phyloP scores from a whole-genome alignment of 768 basidiomycete genomes.

The Boletellus sp. region DNA sequence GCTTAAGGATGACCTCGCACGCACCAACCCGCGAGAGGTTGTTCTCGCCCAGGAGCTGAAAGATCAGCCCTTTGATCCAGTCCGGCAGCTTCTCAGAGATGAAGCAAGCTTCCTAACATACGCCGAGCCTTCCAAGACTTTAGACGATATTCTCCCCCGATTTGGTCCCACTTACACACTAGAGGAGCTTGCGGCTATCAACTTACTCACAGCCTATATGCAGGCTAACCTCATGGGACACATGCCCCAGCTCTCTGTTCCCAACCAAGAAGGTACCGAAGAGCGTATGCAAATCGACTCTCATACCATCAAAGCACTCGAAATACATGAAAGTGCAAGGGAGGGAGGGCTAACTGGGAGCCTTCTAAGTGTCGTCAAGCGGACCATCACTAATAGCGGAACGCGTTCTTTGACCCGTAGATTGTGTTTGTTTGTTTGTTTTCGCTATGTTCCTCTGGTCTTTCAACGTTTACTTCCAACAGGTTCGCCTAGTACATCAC shows the following conservation, averaged over 20 bases:
- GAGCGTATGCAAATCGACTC: slow-evolving; percentile 86
- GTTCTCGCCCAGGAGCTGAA: slow-evolving; percentile 53
- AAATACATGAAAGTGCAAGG: slow-evolving; percentile 70
- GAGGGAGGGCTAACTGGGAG: slow-evolving; percentile 75
- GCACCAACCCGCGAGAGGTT: slow-evolving; percentile 80
- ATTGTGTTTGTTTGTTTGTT: slow-evolving; percentile 60
- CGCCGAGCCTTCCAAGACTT: slow-evolving; percentile 14
- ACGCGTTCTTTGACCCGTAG: slow-evolving; percentile 70
- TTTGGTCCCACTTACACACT: slow-evolving; percentile 16
- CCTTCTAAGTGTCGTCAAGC: slow-evolving; percentile 68
- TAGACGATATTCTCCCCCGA: slow-evolving; percentile 1
- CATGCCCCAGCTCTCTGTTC: slow-evolving; percentile 62
- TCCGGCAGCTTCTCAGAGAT: slow-evolving; percentile 49
- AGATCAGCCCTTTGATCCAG: slow-evolving; percentile 38
- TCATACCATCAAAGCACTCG: slow-evolving; percentile 84
- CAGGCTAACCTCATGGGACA: slow-evolving; percentile 68
- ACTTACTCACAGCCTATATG: slow-evolving; percentile 62
- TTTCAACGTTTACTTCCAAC: slow-evolving; percentile 12
- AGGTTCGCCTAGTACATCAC: slow-evolving; percentile 84
- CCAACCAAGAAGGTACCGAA: slow-evolving; percentile 50
- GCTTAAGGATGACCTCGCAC: slow-evolving; percentile 77
- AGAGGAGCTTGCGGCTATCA: slow-evolving; percentile 54
- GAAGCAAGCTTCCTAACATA: slow-evolving; percentile 57
- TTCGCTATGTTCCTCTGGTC: neutral
- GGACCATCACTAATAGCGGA: slow-evolving; percentile 76